phyloP scores from a whole-genome alignment of 176 grass and related monocot species.

The Cenchrus fungigraminus region DNA sequence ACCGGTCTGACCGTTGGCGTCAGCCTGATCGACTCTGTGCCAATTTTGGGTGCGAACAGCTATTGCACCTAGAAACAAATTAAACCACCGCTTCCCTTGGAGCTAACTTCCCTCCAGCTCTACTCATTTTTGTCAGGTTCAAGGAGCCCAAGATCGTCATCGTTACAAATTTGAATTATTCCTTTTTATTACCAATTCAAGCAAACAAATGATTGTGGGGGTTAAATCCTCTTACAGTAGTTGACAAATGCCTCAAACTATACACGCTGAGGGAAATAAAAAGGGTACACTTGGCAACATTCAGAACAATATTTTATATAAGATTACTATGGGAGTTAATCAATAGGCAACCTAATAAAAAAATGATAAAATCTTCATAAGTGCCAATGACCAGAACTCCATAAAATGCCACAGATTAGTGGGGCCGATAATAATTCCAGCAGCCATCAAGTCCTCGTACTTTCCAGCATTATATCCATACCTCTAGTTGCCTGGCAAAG shows the following conservation, averaged over 20 bases:
- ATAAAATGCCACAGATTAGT: slow-evolving; percentile 45
- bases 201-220: not conserved
- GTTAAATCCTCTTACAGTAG: not conserved
- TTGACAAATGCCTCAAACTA: not conserved
- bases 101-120: not conserved
- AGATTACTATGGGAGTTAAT: not conserved
- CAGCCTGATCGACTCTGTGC: too few relatives aligned
- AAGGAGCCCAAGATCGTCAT: not conserved
- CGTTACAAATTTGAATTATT: not conserved
- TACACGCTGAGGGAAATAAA: not conserved
- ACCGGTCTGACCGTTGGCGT: too few relatives aligned
- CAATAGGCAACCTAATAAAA: not conserved
- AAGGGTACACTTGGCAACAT: not conserved
- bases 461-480: slow-evolving; percentile 71
- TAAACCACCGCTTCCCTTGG: not conserved
- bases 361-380: not conserved
- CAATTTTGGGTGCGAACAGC: too few relatives aligned
- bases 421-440: slow-evolving; percentile 58
- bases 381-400: slow-evolving; percentile 3
- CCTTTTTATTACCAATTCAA: not conserved
- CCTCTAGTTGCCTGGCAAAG: slow-evolving; percentile 55
- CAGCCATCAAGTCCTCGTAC: slow-evolving; percentile 62
- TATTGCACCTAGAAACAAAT: not conserved
- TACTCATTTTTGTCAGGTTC: not conserved
- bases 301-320: not conserved